Base-by-base conservation (phyloP, 768 basidiomycete genomes). In the Amanita phalloides region DNA sequence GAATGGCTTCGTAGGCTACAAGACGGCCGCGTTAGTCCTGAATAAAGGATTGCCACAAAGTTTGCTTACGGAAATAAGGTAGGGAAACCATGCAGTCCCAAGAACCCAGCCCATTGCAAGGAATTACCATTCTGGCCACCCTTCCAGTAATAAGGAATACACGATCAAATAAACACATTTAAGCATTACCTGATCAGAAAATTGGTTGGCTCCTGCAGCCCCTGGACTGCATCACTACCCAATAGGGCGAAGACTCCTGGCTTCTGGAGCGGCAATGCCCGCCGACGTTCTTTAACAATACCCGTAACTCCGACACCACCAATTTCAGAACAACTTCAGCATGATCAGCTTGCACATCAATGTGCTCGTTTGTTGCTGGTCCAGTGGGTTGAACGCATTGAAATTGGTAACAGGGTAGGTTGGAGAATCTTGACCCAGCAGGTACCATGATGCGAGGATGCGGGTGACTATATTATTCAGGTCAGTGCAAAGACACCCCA, bases 101-200 rank as follows among this genome's bases (percentile, higher is more conserved):
- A 83, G 86, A 35, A 90, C 93, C 93, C 93, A 96, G 11, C 91
- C 91, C 84, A 92, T 85, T 6, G 90, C 90, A 20, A 96, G 73
- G 13, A 86, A n/a, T n/a, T 73, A 8, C 90, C 90, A 45, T 75
- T 77, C 28, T 70, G 67, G 23, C 82, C 81, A 45, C 76, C 80
- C 57, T 70, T 54, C 25, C 28, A 20, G 39, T 37, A 32, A 10
- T n/a, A 21, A 49, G 17, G 30, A 48, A 41, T 17, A 4, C 1
- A 23, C 44, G 36, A 23, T 37, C 11, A 30, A n/a, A 14, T 33
- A 30, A 30, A 51, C 45, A 30, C 1, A 11, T 33, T 13, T 33
- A 33, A 20, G 45, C 51, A 1, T n/a, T 42, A 68, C 71, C 58
- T 75, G 78, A 56, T 90, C 84, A 6, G 66, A 20, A 48, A 80